These are phyloP conservation scores for Malania oleifera DNA, from an alignment of 164 flowering plant species.

Conservation along the genomic window DNA sequence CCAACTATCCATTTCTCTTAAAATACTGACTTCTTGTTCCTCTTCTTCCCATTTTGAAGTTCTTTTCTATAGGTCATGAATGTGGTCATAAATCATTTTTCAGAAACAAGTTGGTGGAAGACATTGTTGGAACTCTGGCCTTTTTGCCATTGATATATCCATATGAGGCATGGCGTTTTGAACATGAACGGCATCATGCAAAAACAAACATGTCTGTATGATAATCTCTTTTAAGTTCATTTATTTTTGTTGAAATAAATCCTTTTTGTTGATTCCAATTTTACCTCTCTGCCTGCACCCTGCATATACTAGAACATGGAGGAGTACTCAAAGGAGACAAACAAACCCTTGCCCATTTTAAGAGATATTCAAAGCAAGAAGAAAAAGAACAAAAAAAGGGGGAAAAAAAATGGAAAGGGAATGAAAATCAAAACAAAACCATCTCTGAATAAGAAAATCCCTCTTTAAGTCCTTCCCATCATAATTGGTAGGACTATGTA, in stretches of 20 bases:
- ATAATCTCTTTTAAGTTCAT: conserved; percentile 4
- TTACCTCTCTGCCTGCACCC: no score
- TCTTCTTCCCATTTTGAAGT: conserved; percentile 34
- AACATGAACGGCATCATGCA: conserved; percentile 93
- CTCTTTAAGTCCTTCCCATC: no score
- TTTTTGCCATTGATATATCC: conserved; percentile 95
- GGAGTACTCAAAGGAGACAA: no score
- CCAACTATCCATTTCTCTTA: background rate
- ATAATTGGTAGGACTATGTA: no score
- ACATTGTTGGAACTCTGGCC: conserved; percentile 91
- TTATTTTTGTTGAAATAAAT: background rate
- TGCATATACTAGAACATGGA: no score
- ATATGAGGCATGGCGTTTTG: conserved; percentile 96
- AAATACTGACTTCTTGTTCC: conserved; percentile 7
- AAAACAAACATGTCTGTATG: conserved; percentile 83
- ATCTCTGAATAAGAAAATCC: no score
- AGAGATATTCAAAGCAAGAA: no score
- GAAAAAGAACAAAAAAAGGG: no score
- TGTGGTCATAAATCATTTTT: conserved; percentile 97
- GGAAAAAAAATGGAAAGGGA: no score
- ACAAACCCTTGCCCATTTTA: no score
- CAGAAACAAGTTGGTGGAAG: conserved; percentile 84
- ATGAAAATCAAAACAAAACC: no score
- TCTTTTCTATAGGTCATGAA: conserved; percentile 97
- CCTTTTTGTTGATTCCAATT: background rate